These are phyloP conservation scores for Ottelia alismoides DNA, from an alignment of 106 monocot species.

Conservation along the genomic window DNA sequence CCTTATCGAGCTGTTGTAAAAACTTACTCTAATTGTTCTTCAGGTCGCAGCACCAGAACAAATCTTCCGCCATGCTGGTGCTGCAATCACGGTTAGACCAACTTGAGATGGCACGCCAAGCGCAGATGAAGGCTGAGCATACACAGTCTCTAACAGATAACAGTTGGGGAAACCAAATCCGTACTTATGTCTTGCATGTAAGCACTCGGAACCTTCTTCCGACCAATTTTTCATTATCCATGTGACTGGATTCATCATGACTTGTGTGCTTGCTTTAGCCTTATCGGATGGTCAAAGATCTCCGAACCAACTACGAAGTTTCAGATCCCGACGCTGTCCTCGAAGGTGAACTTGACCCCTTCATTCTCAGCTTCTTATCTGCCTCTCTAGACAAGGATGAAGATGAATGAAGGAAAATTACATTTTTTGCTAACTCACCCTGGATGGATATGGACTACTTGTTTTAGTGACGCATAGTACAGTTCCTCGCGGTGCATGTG, in stretches of 20 bases:
- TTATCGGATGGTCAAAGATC: conserved; percentile 95
- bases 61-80: conserved; percentile 89
- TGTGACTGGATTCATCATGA: too few relatives aligned
- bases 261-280: conserved; percentile 35
- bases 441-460: too few relatives aligned
- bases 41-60: conserved; percentile 93
- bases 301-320: conserved; percentile 87
- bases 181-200: conserved; percentile 86
- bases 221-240: neutral
- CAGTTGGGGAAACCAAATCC: conserved; percentile 94
- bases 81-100: conserved; percentile 89
- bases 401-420: too few relatives aligned
- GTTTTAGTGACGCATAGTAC: too few relatives aligned
- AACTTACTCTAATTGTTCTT: too few relatives aligned
- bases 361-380: conserved; percentile 82
- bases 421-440: too few relatives aligned
- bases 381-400: conserved; percentile 50
- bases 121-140: conserved; percentile 83
- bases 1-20: too few relatives aligned
- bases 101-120: conserved; percentile 86
- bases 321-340: conserved; percentile 96
- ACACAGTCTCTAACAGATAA: conserved; percentile 88
- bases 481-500: too few relatives aligned
- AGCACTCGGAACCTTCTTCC: neutral
- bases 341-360: conserved; percentile 72